Evolutionary conservation across 805 yeast species (phyloP), one percentile per base, ranked within the genome.

Genomic region (Saturnispora dispora): DNA sequence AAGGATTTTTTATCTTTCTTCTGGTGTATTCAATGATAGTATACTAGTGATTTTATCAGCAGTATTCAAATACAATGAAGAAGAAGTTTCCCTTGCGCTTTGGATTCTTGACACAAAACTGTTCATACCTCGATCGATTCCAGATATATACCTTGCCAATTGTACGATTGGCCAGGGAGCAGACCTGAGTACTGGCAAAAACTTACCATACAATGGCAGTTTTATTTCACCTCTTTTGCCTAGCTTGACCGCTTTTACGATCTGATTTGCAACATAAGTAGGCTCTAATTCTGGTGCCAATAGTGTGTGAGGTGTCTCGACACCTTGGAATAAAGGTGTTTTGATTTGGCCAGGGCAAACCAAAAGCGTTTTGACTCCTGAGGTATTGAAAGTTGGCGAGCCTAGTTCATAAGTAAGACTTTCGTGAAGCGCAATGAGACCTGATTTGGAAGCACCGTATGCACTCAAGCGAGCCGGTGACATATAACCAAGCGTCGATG

Each of bases 361-460:
- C 35, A 91, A 70, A 51, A 91, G 68, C 0, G 95, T 83, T 57
- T 82, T 82, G 17, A 91, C 77, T 8, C 86, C 82, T 4, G 67
- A 62, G 2, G 67, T 63, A 48, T 67, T 69, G 35, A 73, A 61
- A 6, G 74, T 66, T 0, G 79, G 77, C 0, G 77, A 73, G 0
- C 84, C 82, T 28, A 85, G 61, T 64, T 85, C 93, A 60, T 79
- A 80, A 0, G 85, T 78, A 35, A 91, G 68, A 0, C 91, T 81
- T 63, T 87, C 95, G 63, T 90, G 97, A 41, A 89, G 68, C 0
- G 91, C 89, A 48, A 91, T 79, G 28, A 88, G 66, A 0, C 95
- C 97, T 0, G 95, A 83, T 63, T 91, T 91, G 15, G 95, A 78
- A 0, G 97, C 96, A 0, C 96, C 96, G 62, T 91, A 91, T 0